A percentile compares a stretch with the other conserved stretches of the same genome.
phyloP scores from a whole-genome alignment of 2,329 filamentous ascomycete species.

The Ceratocystis destructans region DNA sequence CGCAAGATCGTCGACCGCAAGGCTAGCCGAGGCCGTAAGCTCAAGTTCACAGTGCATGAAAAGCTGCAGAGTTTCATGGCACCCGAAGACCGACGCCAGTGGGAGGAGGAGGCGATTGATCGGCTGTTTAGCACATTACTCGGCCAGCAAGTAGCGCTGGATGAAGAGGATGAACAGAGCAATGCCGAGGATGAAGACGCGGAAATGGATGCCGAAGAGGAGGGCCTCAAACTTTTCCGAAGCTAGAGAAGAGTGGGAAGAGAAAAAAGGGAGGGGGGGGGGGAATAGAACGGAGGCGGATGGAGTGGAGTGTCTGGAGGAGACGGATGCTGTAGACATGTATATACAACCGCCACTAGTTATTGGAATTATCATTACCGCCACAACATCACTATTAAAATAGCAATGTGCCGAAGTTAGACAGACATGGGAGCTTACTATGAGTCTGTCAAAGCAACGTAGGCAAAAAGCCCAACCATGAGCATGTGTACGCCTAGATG shows the following conservation, averaged over 20 bases:
- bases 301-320: not conserved
- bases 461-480: slow-evolving; percentile 28
- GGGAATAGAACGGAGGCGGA: slow-evolving; percentile 10
- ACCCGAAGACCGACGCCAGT: slow-evolving; percentile 63
- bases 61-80: slow-evolving; percentile 98
- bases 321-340: not conserved
- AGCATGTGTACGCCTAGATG: slow-evolving; percentile 33
- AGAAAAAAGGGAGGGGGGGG: slow-evolving; percentile 13
- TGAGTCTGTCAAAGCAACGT: slow-evolving; percentile 3
- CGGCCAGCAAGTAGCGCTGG: slow-evolving; percentile 53
- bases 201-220: slow-evolving; percentile 38
- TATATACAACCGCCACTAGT: slow-evolving; percentile 14
- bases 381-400: not conserved
- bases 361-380: not conserved
- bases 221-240: slow-evolving; percentile 41
- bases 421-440: not conserved
- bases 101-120: slow-evolving; percentile 70
- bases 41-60: slow-evolving; percentile 89
- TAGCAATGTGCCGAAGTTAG: not conserved
- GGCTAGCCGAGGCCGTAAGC: slow-evolving; percentile 86
- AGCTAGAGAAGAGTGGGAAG: slow-evolving; percentile 23
- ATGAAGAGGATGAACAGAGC: slow-evolving; percentile 42
- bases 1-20: slow-evolving; percentile 81
- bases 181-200: slow-evolving; percentile 39
- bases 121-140: slow-evolving; percentile 62